These are phyloP conservation scores for Emiliania huxleyi DNA, from an alignment of 78 protist species.

Conservation along the genomic window DNA sequence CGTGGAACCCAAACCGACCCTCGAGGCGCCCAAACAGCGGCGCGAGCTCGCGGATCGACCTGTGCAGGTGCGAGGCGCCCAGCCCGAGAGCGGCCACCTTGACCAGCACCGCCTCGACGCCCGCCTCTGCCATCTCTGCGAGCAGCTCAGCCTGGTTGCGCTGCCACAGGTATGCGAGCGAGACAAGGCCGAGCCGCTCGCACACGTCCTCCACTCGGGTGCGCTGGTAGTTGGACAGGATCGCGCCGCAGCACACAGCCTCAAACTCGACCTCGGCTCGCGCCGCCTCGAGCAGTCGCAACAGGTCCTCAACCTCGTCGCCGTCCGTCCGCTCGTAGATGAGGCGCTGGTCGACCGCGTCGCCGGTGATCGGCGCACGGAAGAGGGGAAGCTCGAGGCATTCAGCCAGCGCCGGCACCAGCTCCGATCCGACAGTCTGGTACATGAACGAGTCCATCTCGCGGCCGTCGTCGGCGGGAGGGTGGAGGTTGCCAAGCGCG, in stretches of 20 bases:
- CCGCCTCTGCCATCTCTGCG: slow-evolving; percentile 73
- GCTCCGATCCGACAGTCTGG: slow-evolving; percentile 89
- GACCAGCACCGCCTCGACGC: slow-evolving; percentile 73
- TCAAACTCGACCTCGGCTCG: slow-evolving; percentile 58
- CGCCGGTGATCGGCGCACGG: slow-evolving; percentile 52
- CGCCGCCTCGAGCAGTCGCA: slow-evolving; percentile 37
- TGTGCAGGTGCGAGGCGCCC: not conserved
- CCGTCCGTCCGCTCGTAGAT: slow-evolving; percentile 38
- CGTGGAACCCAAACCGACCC: slow-evolving; percentile 50
- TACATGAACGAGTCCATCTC: slow-evolving; percentile 92
- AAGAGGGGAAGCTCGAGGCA: slow-evolving; percentile 79
- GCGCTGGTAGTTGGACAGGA: slow-evolving; percentile 91
- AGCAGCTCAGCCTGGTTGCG: slow-evolving; percentile 71
- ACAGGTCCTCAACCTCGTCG: slow-evolving; percentile 93
- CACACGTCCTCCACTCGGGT: slow-evolving; percentile 85
- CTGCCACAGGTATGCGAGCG: slow-evolving; percentile 86
- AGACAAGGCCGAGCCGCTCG: slow-evolving; percentile 71
- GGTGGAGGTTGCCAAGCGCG: slow-evolving; percentile 85
- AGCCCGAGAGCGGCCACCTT: slow-evolving; percentile 84
- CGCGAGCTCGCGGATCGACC: not conserved
- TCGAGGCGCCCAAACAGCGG: not conserved
- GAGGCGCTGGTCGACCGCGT: not conserved
- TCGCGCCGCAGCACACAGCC: slow-evolving; percentile 93
- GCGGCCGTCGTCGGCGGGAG: slow-evolving; percentile 42
- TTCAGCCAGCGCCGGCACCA: slow-evolving; percentile 55